These are phyloP conservation scores for Pseudognaphalium luteoalbum DNA, from an alignment of 129 eudicot species.

Conservation along the genomic window DNA sequence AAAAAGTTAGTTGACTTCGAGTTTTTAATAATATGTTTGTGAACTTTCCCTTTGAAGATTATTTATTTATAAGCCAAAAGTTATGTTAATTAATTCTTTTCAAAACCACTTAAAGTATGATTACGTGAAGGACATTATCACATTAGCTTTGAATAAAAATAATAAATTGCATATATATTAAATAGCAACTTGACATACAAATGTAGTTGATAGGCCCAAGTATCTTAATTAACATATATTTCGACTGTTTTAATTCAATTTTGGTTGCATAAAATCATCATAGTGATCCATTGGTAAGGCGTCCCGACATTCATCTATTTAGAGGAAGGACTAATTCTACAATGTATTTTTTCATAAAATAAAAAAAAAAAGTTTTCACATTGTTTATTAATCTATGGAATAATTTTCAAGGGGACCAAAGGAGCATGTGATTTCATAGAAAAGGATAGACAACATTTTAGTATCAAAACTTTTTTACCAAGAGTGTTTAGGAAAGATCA, in stretches of 20 bases:
- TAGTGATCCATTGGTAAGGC: too few relatives aligned
- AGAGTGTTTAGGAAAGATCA: slow-evolving; percentile 17
- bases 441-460: slow-evolving; percentile 23
- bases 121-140: slow-evolving; percentile 18
- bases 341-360: too few relatives aligned
- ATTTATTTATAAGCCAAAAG: not conserved
- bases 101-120: slow-evolving; percentile 5
- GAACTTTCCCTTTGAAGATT: slow-evolving; percentile 15
- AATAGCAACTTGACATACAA: not conserved
- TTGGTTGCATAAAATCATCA: not conserved
- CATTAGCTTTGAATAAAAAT: not conserved
- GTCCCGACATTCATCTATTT: too few relatives aligned
- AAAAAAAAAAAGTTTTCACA: too few relatives aligned
- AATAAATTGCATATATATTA: too few relatives aligned
- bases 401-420: slow-evolving; percentile 15
- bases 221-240: not conserved
- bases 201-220: not conserved
- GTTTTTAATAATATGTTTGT: slow-evolving; percentile 13
- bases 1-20: slow-evolving; percentile 11
- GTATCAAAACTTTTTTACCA: slow-evolving; percentile 8
- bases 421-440: slow-evolving; percentile 12
- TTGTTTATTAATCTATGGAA: not conserved
- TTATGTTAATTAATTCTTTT: not conserved
- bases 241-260: too few relatives aligned
- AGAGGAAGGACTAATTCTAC: too few relatives aligned